These are phyloP conservation scores for Jamesozyma piceae DNA, from an alignment of 805 yeast genomes.

Conservation along the genomic window DNA sequence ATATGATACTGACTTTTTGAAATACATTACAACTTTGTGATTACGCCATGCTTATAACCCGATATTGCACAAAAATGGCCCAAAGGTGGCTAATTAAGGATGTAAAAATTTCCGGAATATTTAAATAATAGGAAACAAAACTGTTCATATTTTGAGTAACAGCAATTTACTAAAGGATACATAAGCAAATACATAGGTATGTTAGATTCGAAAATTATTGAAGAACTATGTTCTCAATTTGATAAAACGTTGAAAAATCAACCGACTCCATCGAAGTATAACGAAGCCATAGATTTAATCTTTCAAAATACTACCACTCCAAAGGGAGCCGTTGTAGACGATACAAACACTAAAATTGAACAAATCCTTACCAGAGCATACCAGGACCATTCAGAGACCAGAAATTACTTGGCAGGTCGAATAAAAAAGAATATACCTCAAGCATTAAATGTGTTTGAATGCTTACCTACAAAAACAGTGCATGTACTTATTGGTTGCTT, in stretches of 20 bases:
- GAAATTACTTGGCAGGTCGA: slow-evolving; percentile 9
- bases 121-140: too few relatives aligned
- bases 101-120: too few relatives aligned
- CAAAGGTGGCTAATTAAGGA: too few relatives aligned
- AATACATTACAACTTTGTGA: too few relatives aligned
- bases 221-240: slow-evolving; percentile 12
- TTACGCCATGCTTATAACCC: too few relatives aligned
- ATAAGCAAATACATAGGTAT: background rate
- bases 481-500: slow-evolving; percentile 19
- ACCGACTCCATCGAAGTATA: slow-evolving; percentile 12
- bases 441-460: slow-evolving; percentile 18
- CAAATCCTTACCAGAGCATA: slow-evolving; percentile 19
- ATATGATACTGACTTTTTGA: too few relatives aligned
- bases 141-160: too few relatives aligned
- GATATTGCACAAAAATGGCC: too few relatives aligned
- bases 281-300: slow-evolving; percentile 12
- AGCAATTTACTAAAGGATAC: too few relatives aligned
- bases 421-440: slow-evolving; percentile 11
- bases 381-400: slow-evolving; percentile 23
- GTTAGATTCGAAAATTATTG: slow-evolving; percentile 4
- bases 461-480: slow-evolving; percentile 12
- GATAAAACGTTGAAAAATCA: slow-evolving; percentile 10
- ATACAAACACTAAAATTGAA: slow-evolving; percentile 10
- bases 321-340: background rate
- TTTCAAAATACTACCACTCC: slow-evolving; percentile 5